Percentiles rank a stretch among this genome's conserved stretches.
phyloP scores from a whole-genome alignment of 2,329 filamentous ascomycete species.

The Calonectria naviculata region DNA sequence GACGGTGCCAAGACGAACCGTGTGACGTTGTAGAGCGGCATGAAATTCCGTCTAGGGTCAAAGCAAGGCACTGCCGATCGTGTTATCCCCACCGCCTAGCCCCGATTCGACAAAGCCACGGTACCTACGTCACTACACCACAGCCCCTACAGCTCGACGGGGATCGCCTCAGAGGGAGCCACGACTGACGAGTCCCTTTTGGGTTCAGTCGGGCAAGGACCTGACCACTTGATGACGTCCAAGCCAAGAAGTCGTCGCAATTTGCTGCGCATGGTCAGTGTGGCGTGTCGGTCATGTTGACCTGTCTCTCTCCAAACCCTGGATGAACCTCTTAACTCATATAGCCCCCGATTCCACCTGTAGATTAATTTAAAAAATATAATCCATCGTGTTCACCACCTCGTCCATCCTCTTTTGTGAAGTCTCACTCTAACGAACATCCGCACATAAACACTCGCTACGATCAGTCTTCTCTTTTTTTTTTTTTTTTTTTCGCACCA shows the following conservation, averaged over 20 bases:
- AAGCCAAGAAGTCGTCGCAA: constrained; percentile 29
- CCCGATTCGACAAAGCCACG: constrained; percentile 40
- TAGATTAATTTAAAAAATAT: not conserved
- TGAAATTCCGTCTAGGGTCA: constrained; percentile 21
- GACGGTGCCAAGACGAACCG: constrained; percentile 28
- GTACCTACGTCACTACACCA: constrained; percentile 37
- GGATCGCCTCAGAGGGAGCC: constrained; percentile 26
- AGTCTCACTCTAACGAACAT: not conserved
- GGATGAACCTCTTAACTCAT: constrained; percentile 12
- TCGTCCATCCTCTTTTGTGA: not conserved
- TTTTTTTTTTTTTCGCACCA: not conserved
- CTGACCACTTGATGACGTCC: constrained; percentile 39
- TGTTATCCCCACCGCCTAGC: constrained; percentile 31
- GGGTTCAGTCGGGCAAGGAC: constrained; percentile 26
- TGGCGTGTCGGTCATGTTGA: constrained; percentile 23
- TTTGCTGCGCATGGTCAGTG: constrained; percentile 19
- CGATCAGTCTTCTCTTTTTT: not conserved
- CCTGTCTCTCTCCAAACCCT: not conserved
- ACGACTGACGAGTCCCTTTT: constrained; percentile 28
- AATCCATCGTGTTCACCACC: not conserved
- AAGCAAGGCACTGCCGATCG: constrained; percentile 36
- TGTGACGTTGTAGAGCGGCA: constrained; percentile 32
- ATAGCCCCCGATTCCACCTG: not conserved
- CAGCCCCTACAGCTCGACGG: constrained; percentile 28
- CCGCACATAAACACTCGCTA: not conserved